Evolutionary conservation across 2,329 filamentous ascomycete genomes (phyloP).

Genomic region (Botrytis aclada): DNA sequence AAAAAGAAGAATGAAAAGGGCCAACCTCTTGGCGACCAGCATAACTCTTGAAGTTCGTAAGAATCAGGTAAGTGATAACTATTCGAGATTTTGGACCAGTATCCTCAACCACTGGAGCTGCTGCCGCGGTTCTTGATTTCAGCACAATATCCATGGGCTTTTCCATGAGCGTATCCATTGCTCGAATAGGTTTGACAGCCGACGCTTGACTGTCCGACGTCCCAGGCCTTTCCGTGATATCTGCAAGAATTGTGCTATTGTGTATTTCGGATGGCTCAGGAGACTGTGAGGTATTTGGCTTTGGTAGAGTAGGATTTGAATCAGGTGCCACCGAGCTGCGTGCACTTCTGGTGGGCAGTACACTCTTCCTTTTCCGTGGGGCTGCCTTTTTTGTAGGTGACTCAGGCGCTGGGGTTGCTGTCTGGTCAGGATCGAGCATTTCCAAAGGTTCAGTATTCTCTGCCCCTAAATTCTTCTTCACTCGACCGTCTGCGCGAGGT

Average conservation of each 20-base stretch:
- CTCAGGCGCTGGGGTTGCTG: slow-evolving; percentile 46
- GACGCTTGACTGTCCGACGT: slow-evolving; percentile 49
- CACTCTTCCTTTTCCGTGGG: slow-evolving; percentile 68
- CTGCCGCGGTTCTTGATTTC: slow-evolving; percentile 71
- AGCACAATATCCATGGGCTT: slow-evolving; percentile 92
- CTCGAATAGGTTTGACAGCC: slow-evolving; percentile 66
- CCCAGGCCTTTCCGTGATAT: slow-evolving; percentile 65
- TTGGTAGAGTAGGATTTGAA: slow-evolving; percentile 42
- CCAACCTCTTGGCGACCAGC: slow-evolving; percentile 93
- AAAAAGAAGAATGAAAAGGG: slow-evolving; percentile 95
- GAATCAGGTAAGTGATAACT: slow-evolving; percentile 85
- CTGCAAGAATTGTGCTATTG: slow-evolving; percentile 58
- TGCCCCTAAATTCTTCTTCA: slow-evolving; percentile 43
- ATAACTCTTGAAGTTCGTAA: slow-evolving; percentile 99
- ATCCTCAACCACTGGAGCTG: slow-evolving; percentile 67
- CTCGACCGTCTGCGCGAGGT: slow-evolving; percentile 40
- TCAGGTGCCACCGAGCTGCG: slow-evolving; percentile 37
- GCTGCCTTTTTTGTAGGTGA: slow-evolving; percentile 56
- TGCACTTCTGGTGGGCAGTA: slow-evolving; percentile 32
- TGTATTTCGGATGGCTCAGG: slow-evolving; percentile 52
- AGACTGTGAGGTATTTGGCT: slow-evolving; percentile 54
- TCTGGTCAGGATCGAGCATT: slow-evolving; percentile 56
- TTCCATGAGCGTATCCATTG: slow-evolving; percentile 75
- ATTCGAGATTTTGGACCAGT: slow-evolving; percentile 78
- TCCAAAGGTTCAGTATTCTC: slow-evolving; percentile 57